Evolutionary conservation across 1,284 basidiomycete genomes (phyloP), one percentile per base, ranked within the genome.

Genomic region (Acaromyces ingoldii): DNA sequence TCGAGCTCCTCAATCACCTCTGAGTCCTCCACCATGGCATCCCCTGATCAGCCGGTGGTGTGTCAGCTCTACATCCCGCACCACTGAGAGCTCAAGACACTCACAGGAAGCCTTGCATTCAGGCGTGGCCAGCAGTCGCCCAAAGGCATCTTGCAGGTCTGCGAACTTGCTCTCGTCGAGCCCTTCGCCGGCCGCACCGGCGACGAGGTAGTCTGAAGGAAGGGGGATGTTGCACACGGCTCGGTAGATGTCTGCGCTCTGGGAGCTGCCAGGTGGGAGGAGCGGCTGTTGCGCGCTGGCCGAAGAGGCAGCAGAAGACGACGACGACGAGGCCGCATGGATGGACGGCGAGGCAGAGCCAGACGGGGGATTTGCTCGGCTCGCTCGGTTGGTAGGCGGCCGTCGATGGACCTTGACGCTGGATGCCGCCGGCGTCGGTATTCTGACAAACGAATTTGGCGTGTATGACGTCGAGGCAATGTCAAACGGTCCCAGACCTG

Each of bases 1-100:
- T 93, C 91, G 53, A 93, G 83, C 77, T 90, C 81, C 76, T 96
- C 91, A 38, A 97, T 77, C 15, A 90, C 78, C 63, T 85, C 84
- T 1, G 89, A 84, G 37, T 84, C 82, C 63, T 95, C 89, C 7
- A 96, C 91, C 52, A 91, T 85, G 13, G 88, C 86, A 73, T 97
- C 92, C 92, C 92, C 78, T 76, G 36, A 34, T 34, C 10, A 34
- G 31, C 10, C 10, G 10, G 31, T 10, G 31, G 31, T 10, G 17
- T 34, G 31, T 28, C 17, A 22, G 39, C 10, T 17, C 15, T 19
- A 19, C 19, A 21, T 19, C 19, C 41, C 17, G 41, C 25, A 19
- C 13, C 13, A 44, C 6, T 44, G 4, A 28, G 17, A 21, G 25
- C 6, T 28, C n/a, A n/a, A n/a, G 41, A 22, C 25, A 6, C 6